These are phyloP conservation scores for Argentina anserina DNA, from an alignment of 306 rosid species.

Conservation along the genomic window DNA sequence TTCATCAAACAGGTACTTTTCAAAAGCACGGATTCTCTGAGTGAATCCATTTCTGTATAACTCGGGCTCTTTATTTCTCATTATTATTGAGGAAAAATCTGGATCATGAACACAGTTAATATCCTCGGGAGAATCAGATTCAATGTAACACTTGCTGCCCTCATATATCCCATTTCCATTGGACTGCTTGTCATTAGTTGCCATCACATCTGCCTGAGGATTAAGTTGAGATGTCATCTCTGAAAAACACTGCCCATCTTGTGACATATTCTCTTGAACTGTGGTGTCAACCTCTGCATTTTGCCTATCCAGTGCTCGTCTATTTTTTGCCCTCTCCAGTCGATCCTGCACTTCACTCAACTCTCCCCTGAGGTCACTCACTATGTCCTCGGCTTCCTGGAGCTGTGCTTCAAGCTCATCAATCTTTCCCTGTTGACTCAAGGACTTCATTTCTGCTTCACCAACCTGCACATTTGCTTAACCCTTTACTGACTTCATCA, in stretches of 20 bases:
- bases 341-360: slow-evolving; percentile 59
- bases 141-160: slow-evolving; percentile 27
- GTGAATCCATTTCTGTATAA: slow-evolving; percentile 74
- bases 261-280: slow-evolving; percentile 22
- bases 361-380: slow-evolving; percentile 72
- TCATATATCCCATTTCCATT: slow-evolving; percentile 30
- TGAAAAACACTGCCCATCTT: slow-evolving; percentile 9
- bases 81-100: slow-evolving; percentile 59
- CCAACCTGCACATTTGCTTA: slow-evolving; percentile 38
- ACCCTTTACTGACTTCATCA: not conserved
- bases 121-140: slow-evolving; percentile 35
- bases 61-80: slow-evolving; percentile 66
- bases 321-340: slow-evolving; percentile 51
- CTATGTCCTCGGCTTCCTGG: slow-evolving; percentile 80
- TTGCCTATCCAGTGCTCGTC: slow-evolving; percentile 37
- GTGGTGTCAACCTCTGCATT: slow-evolving; percentile 29
- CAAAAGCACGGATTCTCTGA: slow-evolving; percentile 83
- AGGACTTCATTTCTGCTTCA: slow-evolving; percentile 54
- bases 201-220: slow-evolving; percentile 31
- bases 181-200: slow-evolving; percentile 24
- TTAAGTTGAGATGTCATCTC: slow-evolving; percentile 23
- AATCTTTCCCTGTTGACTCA: slow-evolving; percentile 56
- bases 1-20: slow-evolving; percentile 52
- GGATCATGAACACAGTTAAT: slow-evolving; percentile 50
- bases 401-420: slow-evolving; percentile 93